A percentile compares a stretch with the other conserved stretches of the same genome.
Evolutionary conservation across 345 rosid genomes (phyloP).

Genomic region (Moringa oleifera): DNA sequence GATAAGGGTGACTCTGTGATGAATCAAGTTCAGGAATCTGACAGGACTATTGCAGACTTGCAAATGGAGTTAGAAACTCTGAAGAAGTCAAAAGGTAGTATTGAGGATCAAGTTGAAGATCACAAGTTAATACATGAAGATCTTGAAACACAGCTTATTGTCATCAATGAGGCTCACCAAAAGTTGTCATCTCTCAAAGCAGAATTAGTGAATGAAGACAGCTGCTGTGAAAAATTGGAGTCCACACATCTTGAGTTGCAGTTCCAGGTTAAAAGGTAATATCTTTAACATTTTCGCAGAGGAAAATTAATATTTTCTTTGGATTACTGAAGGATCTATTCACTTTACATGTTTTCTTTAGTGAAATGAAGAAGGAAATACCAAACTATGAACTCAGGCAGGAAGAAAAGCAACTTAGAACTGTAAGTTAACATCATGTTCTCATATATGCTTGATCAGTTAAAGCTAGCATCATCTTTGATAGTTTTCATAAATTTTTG

Average conservation of each 20-base stretch:
- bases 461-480: no score
- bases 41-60: conserved; percentile 27
- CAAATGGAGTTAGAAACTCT: conserved; percentile 33
- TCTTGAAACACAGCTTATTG: conserved; percentile 31
- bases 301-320: conserved; percentile 4
- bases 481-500: no score
- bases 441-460: background rate
- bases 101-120: conserved; percentile 39
- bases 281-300: background rate
- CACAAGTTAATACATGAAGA: conserved; percentile 29
- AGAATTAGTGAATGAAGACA: conserved; percentile 36
- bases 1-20: conserved; percentile 19
- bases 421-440: conserved; percentile 44
- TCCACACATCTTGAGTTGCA: conserved; percentile 39
- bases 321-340: conserved; percentile 14
- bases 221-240: conserved; percentile 45
- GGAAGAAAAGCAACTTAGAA: conserved; percentile 48
- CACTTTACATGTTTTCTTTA: conserved; percentile 30
- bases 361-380: conserved; percentile 35
- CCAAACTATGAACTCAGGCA: conserved; percentile 26
- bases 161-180: conserved; percentile 29
- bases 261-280: conserved; percentile 52
- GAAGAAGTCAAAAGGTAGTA: conserved; percentile 23
- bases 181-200: conserved; percentile 32
- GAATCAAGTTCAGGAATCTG: conserved; percentile 39